Percentiles rank a stretch among this genome's conserved stretches.
Evolutionary conservation across 306 rosid genomes (phyloP).

Genomic region (Cicer cuneatum): DNA sequence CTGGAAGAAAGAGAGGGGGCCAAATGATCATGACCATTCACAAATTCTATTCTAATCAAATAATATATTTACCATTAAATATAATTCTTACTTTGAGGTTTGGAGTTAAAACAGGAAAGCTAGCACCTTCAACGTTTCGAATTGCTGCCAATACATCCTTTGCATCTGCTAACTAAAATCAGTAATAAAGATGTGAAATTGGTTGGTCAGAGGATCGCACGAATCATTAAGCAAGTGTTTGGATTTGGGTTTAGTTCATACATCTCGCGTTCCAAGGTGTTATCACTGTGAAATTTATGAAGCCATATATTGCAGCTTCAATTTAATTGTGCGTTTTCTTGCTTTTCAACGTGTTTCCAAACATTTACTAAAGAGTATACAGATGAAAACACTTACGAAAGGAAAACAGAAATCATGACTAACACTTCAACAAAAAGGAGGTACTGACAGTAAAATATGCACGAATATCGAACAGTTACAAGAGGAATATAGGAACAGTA

Average conservation of each 20-base stretch:
- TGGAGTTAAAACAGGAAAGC: slow-evolving; percentile 86
- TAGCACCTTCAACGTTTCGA: slow-evolving; percentile 68
- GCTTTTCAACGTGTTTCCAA: too few relatives aligned
- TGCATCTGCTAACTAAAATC: slow-evolving; percentile 86
- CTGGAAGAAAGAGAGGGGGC: slow-evolving; percentile 56
- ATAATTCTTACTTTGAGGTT: slow-evolving; percentile 74
- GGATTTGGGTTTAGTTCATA: too few relatives aligned
- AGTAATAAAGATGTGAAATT: slow-evolving; percentile 28
- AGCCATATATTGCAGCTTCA: too few relatives aligned
- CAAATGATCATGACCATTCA: slow-evolving; percentile 37
- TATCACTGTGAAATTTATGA: too few relatives aligned
- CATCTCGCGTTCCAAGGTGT: too few relatives aligned
- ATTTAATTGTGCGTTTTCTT: too few relatives aligned
- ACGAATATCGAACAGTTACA: not conserved
- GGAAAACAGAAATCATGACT: slow-evolving; percentile 15
- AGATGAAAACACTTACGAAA: slow-evolving; percentile 2
- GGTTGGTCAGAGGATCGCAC: slow-evolving; percentile 15
- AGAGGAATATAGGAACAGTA: slow-evolving; percentile 6
- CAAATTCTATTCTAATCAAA: slow-evolving; percentile 15
- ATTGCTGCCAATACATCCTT: slow-evolving; percentile 80
- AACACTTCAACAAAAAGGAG: slow-evolving; percentile 26
- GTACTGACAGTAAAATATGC: slow-evolving; percentile 13
- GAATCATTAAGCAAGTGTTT: not conserved
- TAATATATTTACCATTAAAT: slow-evolving; percentile 7
- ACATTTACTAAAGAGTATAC: not conserved